Evolutionary conservation across 2,329 filamentous ascomycete species (phyloP), one percentile per base, ranked within the genome.

Genomic region (Botrytis deweyae): DNA sequence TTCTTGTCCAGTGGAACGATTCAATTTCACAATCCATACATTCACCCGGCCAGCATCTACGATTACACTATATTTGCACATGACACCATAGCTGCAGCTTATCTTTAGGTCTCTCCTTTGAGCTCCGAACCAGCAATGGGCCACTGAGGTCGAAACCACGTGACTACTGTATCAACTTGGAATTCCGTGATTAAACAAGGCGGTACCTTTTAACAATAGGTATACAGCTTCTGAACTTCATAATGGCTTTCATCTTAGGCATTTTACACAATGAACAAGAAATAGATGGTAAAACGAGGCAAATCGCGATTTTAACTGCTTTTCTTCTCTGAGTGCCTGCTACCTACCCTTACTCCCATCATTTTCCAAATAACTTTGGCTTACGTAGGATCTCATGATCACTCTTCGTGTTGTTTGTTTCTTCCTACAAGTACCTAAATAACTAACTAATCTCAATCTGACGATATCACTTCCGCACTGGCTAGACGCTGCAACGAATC

Each of bases 131-230:
- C n/a, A 55, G n/a, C 52, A 29, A 44, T 44, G 42, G 5, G n/a
- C 14, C n/a, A 8, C n/a, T 55, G 7, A 55, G n/a, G 14, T 55
- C 6, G n/a, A 4, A 9, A 55, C n/a, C 14, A 18, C 25, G 14
- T 16, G n/a, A 55, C n/a, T 7, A 6, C 4, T 18, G 6, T 1
- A 10, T 55, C 14, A 55, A 55, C 12, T 55, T 29, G 3, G 4
- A 16, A 16, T 29, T 3, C 3, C 6, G 5, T 6, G 16, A 16
- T 55, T 29, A 2, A 18, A 55, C 1, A 29, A 29, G 2, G 25
- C 0, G 1, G 1, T 16, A 3, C 12, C 29, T 2, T 22, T 25
- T 4, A 12, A 25, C 8, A 2, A 46, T 46, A 20, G 22, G 12
- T 55, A 29, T 55, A 5, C 49, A 18, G 38, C 0, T 18, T 62